Evolutionary conservation across 768 basidiomycete species (phyloP), one percentile per base, ranked within the genome.

Genomic region (Floccularia luteovirens): DNA sequence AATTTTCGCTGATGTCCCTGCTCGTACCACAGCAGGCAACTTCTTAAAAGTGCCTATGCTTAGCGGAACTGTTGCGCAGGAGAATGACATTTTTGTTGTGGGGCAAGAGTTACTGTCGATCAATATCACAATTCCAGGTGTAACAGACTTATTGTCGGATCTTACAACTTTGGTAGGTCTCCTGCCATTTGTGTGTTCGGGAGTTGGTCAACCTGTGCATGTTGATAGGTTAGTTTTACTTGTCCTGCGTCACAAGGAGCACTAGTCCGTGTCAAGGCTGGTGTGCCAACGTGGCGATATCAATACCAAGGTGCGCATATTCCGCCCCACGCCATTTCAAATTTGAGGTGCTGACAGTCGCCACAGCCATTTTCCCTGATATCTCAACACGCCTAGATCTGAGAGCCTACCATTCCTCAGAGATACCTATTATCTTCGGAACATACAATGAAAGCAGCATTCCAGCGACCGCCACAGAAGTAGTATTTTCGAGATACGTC

Each of bases 391-490:
- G 57, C 5, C 52, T 57, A 0, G 60, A 60, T 38, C 39, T 64
- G 4, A 57, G 67, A 4, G 60, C 66, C 1, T 65, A 59, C 41
- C 67, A 69, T 28, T 53, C 59, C 0, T 58, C 64, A 0, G 60
- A 67, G 27, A 58, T 70, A 22, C 63, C 68, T 0, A 47, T 65
- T 21, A 55, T 64, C 22, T 70, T 67, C 36, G 64, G 63, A 2
- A 60, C 62, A 1, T 61, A 56, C 43, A 54, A 54, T 39, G 36
- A 43, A 16, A 60, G 54, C 22, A 27, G 48, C 14, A 38, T 50
- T 23, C 45, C 48, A 22, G 49, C 48, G 19, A 55, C 51, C 5
- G 36, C 47, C 7, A 45, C 19, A 5, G 57, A 56, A 37, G 51
- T 58, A n/a, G 47, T 51, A 16, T 49, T 68, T 24, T 59, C 65